These are phyloP conservation scores for Magnolia changhungtana DNA, from an alignment of 164 flowering plant species.

Conservation along the genomic window DNA sequence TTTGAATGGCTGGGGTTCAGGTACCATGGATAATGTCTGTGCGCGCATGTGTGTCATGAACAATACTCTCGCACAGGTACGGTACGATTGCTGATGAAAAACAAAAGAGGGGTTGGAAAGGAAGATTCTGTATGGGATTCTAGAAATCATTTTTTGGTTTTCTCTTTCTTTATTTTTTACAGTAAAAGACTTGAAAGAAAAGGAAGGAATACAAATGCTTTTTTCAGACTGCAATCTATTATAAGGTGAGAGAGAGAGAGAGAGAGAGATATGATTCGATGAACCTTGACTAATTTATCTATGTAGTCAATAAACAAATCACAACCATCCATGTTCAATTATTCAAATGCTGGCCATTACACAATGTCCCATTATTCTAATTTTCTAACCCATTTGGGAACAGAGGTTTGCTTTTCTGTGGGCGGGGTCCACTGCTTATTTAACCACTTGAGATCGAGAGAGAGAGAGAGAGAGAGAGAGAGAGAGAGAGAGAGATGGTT, in stretches of 20 bases:
- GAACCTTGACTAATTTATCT: neutral
- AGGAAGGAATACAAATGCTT: no score
- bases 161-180: no score
- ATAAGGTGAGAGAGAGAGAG: no score
- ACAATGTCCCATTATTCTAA: neutral
- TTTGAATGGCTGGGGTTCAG: no score
- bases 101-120: neutral
- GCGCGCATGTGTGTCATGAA: no score
- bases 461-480: no score
- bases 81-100: no score
- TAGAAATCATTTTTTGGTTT: neutral
- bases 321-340: neutral
- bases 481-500: no score
- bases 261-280: neutral
- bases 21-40: no score
- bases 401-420: neutral
- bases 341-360: neutral
- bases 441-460: no score
- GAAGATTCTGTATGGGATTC: neutral
- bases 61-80: no score
- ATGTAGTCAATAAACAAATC: neutral
- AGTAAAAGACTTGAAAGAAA: neutral
- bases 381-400: neutral
- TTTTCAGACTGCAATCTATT: no score
- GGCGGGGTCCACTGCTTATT: neutral